Evolutionary conservation across 805 yeast genomes (phyloP).

Genomic region (Hyphopichia homilentoma): DNA sequence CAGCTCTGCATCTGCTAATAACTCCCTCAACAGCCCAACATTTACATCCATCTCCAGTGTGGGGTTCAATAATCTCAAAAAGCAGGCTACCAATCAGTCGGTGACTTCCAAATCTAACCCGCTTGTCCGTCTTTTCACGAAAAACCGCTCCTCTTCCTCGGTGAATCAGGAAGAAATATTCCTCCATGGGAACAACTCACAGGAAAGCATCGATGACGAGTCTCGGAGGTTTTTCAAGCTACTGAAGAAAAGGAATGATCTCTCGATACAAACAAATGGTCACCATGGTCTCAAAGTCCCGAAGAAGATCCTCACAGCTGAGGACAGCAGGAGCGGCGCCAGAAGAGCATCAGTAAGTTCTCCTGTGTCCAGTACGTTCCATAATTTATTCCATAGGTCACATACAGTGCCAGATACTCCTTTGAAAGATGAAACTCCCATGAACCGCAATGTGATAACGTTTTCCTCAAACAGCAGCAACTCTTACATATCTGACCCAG

Average conservation of each 20-base stretch:
- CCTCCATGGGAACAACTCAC: constrained; percentile 7
- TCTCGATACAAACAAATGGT: constrained; percentile 27
- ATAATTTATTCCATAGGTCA: constrained; percentile 28
- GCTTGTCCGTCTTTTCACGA: constrained; percentile 26
- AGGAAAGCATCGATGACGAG: constrained; percentile 5
- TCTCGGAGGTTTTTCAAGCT: constrained; percentile 9
- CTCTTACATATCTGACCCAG: constrained; percentile 25
- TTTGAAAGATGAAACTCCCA: constrained; percentile 13
- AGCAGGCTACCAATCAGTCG: constrained; percentile 25
- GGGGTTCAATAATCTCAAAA: constrained; percentile 31
- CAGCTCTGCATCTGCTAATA: too few relatives aligned
- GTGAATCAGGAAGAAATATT: constrained; percentile 4
- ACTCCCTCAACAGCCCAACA: too few relatives aligned
- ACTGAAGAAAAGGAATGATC: constrained; percentile 15
- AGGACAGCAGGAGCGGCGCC: constrained; percentile 7
- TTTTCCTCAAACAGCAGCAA: constrained; percentile 35
- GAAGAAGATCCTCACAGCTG: constrained; percentile 17
- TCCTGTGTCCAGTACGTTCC: constrained; percentile 26
- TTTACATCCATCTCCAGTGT: constrained; percentile 26
- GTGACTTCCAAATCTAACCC: constrained; percentile 25
- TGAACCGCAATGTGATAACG: constrained; percentile 18
- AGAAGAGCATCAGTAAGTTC: constrained; percentile 25
- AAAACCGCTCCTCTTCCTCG: constrained; percentile 19
- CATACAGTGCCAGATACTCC: constrained; percentile 6
- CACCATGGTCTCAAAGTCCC: constrained; percentile 20